Percentiles rank a stretch among this genome's conserved stretches.
These are phyloP conservation scores for Panus rudis DNA, from an alignment of 768 basidiomycete genomes.

Conservation along the genomic window DNA sequence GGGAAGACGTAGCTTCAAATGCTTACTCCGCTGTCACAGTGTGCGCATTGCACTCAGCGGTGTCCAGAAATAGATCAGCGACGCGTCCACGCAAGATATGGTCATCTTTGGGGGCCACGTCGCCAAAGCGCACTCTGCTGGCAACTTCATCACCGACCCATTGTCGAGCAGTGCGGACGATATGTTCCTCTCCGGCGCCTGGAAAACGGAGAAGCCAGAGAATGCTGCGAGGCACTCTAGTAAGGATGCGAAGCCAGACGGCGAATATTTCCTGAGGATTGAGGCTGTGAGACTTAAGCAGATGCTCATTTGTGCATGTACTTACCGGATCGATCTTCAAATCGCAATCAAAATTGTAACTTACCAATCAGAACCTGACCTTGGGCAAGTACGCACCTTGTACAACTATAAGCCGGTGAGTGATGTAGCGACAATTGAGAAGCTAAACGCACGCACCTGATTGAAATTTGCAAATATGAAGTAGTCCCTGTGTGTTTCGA, in stretches of 20 bases:
- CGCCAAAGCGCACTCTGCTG: constrained; percentile 39
- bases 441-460: constrained; percentile 29
- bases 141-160: constrained; percentile 44
- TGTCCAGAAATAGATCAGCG: constrained; percentile 47
- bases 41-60: constrained; percentile 49
- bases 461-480: constrained; percentile 50
- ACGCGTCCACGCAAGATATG: constrained; percentile 40
- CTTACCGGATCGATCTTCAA: constrained; percentile 32
- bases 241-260: constrained; percentile 42
- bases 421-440: constrained; percentile 5
- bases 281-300: constrained; percentile 2
- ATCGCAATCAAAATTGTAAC: neutral
- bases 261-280: constrained; percentile 33
- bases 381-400: no score
- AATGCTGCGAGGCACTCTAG: constrained; percentile 36
- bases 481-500: constrained; percentile 31
- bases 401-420: constrained; percentile 30
- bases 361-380: neutral
- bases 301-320: neutral
- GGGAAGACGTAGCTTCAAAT: neutral
- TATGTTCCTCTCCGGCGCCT: constrained; percentile 37
- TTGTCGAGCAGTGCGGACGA: constrained; percentile 31
- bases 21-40: constrained; percentile 44
- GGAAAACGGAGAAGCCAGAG: constrained; percentile 51
- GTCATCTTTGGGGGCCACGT: constrained; percentile 38